Base-by-base conservation (phyloP, 768 basidiomycete genomes). In the Strobilomyces confusus region DNA sequence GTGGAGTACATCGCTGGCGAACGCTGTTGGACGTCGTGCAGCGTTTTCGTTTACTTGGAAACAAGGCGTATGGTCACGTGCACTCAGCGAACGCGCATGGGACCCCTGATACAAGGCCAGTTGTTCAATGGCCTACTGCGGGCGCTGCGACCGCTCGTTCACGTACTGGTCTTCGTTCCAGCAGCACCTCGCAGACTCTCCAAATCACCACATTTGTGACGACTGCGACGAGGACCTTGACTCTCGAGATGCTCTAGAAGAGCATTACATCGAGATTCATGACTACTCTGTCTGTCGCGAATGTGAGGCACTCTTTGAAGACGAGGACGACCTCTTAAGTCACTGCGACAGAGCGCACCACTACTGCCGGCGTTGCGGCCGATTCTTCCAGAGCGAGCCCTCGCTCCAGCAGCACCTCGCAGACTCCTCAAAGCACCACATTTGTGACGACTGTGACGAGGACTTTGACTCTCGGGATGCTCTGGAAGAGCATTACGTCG, bases 1-100 rank as follows among this genome's bases (percentile, higher is more conserved):
- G 84, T 80, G 32, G 80, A 74, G 72, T 87, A 89, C 75, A 77
- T 77, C 29, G 51, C 25, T 12, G 55, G 25, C 30, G 34, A n/a
- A 44, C 20, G 52, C 29, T 46, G 19, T 34, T 20, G 15, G 41
- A 17, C 36, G 57, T 14, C n/a, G 9, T 26, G 36, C n/a, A 33
- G 32, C 15, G 34, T 36, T 36, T 17, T 55, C 14, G 19, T 43
- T n/a, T 32, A 22, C 32, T 12, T 33, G 40, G 36, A 19, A 52
- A 54, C 51, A 43, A 44, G 30, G n/a, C 4, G 19, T 11, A 8
- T 9, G 46, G 44, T 68, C 67, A 69, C 66, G 65, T 71, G 69
- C 14, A 2, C 15, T 47, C 15, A 20, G 34, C 37, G 20, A 34
- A 66, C 68, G 69, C 68, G 68, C 51, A 23, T 69, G 20, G 48